Evolutionary conservation across 148 eudicot species (phyloP).

Genomic region (Diospyros lotus): DNA sequence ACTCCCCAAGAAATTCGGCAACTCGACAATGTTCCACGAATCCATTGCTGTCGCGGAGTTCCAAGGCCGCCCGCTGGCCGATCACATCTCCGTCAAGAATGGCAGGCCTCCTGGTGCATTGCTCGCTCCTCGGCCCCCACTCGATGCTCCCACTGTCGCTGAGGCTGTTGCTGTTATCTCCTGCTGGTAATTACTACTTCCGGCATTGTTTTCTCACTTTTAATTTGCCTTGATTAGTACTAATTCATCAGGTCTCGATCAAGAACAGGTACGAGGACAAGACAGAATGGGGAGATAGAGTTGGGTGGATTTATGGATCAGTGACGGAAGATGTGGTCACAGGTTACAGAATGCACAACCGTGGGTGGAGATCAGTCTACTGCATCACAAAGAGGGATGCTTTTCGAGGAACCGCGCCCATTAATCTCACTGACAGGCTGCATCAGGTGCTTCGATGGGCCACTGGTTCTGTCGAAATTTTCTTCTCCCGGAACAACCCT

Average conservation of each 20-base stretch:
- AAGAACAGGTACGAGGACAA: not conserved
- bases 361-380: not conserved
- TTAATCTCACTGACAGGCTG: not conserved
- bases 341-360: not conserved
- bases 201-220: too few species aligned
- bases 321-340: conserved; percentile 37
- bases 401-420: not conserved
- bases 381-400: not conserved
- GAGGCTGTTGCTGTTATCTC: conserved; percentile 82
- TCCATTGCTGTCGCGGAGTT: conserved; percentile 76
- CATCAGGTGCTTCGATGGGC: not conserved
- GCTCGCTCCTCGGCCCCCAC: conserved; percentile 48
- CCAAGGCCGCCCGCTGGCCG: conserved; percentile 80
- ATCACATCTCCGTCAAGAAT: conserved; percentile 63
- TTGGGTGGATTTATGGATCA: conserved; percentile 41
- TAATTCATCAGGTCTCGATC: too few species aligned
- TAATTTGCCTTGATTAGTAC: too few species aligned
- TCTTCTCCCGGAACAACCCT: not conserved
- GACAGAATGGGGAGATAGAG: not conserved
- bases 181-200: conserved; percentile 48
- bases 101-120: conserved; percentile 84
- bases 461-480: not conserved
- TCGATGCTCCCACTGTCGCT: conserved; percentile 83
- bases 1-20: conserved; percentile 63
- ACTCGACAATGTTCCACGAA: conserved; percentile 55